Base-by-base conservation (phyloP, 805 yeast genomes). In the Torulaspora maleeae region DNA sequence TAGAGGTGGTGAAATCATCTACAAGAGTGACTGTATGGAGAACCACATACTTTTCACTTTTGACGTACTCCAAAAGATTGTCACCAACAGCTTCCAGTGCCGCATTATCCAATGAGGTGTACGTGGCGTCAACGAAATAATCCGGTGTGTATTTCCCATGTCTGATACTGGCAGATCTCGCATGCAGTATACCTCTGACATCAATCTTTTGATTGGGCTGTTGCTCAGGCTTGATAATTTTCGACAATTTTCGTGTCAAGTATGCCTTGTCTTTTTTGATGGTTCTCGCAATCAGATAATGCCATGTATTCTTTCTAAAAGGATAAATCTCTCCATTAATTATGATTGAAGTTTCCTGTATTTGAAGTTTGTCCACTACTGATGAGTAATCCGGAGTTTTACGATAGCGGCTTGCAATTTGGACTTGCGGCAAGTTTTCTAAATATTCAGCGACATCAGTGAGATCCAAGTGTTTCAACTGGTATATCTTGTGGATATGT, bases 251-350 rank as follows among this genome's bases (percentile, higher is more conserved):
- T 9, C 43, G 47, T 38, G 52, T 56, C n/a, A 66, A 41, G 32
- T 41, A 47, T 2, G 52, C 44, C 3, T 68, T 71, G 65, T 90
- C 98, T 19, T 67, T 70, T 19, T 69, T 65, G 13, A 81, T 52
- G 52, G 82, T 85, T 29, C 64, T 71, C 3, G 78, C 72, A 55
- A 83, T 62, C 1, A 74, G 59, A 35, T 68, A 67, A 49, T 80
- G 79, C 84, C 87, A 83, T 3, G 60, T 52, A 40, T 73, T 68
- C 1, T 72, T 65, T 29, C 66, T 69, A 52, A 82, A 71, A 3
- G 73, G 74, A 47, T 71, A 66, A 13, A 85, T 73, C 5, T 82
- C 80, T 36, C 98, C 98, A 62, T 91, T 85, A 24, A 79, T 77
- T 40, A 88, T 73, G 3, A 87, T 67, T 0, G 76, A 62, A 0